These are phyloP conservation scores for Plasmodium inui DNA, from an alignment of 169 alveolate genomes.

Conservation along the genomic window DNA sequence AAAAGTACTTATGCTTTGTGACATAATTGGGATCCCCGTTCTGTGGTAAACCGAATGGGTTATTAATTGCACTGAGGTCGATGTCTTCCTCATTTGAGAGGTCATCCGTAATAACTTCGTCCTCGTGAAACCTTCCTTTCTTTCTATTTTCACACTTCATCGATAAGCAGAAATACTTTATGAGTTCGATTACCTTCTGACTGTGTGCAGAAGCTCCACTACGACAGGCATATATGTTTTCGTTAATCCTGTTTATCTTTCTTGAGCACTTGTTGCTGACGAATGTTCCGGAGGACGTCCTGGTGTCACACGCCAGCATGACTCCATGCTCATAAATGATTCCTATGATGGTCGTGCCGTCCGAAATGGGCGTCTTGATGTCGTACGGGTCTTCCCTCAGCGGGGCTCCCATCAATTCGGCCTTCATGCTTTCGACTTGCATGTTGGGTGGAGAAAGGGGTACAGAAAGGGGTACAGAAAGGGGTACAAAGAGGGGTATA, in stretches of 20 bases:
- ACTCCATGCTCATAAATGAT: slow-evolving; percentile 92
- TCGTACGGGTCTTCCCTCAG: slow-evolving; percentile 14
- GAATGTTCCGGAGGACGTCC: slow-evolving; percentile 94
- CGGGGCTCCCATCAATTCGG: background rate
- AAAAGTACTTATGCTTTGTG: slow-evolving; percentile 68
- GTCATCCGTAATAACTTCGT: slow-evolving; percentile 82
- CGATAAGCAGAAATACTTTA: slow-evolving; percentile 86
- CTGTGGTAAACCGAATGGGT: background rate
- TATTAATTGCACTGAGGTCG: slow-evolving; percentile 18
- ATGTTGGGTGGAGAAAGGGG: slow-evolving; percentile 1
- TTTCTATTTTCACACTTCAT: slow-evolving; percentile 88
- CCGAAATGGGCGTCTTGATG: slow-evolving; percentile 75
- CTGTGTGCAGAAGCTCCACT: slow-evolving; percentile 97
- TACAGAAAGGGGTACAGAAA: background rate
- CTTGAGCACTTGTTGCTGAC: slow-evolving; percentile 93
- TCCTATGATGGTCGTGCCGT: slow-evolving; percentile 94
- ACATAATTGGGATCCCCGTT: slow-evolving; percentile 2
- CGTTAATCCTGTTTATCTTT: slow-evolving; percentile 90
- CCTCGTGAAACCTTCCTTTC: slow-evolving; percentile 81
- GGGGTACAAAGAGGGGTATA: background rate
- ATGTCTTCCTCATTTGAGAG: slow-evolving; percentile 40
- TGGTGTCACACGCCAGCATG: slow-evolving; percentile 94
- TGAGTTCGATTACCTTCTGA: slow-evolving; percentile 89
- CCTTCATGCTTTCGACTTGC: slow-evolving; percentile 31
- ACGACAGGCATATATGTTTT: slow-evolving; percentile 92